A percentile compares a stretch with the other conserved stretches of the same genome.
Conservation (phyloP, 257 asterid species). For the Nicotiana benthamiana region DNA sequence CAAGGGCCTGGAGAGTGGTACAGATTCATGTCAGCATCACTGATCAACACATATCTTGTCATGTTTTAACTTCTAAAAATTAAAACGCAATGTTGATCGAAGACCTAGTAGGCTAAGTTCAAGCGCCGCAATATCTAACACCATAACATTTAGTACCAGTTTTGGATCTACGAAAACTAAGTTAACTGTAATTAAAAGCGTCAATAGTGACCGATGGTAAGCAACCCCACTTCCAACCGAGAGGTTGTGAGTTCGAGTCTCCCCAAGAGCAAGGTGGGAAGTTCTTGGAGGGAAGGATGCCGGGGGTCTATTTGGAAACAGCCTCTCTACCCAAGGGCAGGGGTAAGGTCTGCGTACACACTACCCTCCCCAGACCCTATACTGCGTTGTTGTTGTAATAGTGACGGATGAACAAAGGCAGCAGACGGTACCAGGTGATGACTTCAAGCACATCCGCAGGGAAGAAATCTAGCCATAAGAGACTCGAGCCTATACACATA, state of each 20-base stretch:
- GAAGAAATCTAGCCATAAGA: background rate
- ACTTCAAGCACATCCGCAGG: background rate
- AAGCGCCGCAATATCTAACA: background rate
- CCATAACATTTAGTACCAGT: background rate
- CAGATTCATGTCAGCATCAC: conserved; percentile 24
- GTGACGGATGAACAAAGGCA: background rate
- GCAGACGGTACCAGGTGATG: background rate
- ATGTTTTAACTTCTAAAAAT: background rate
- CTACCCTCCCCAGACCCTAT: too few relatives aligned
- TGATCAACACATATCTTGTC: background rate
- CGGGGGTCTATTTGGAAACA: too few relatives aligned
- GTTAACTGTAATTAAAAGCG: background rate
- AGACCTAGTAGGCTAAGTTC: background rate
- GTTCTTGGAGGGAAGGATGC: too few relatives aligned
- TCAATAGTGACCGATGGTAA: background rate
- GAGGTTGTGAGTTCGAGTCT: too few relatives aligned
- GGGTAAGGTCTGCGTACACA: too few relatives aligned
- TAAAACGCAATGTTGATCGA: background rate
- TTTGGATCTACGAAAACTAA: background rate
- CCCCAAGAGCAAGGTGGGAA: too few relatives aligned
- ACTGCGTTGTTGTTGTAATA: too few relatives aligned
- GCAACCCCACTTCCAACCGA: too few relatives aligned
- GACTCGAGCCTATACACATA: background rate
- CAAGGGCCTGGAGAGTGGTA: conserved; percentile 65
- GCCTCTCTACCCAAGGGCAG: too few relatives aligned